Conservation (phyloP, 345 rosid species). For the Eutrema heterophyllum region DNA sequence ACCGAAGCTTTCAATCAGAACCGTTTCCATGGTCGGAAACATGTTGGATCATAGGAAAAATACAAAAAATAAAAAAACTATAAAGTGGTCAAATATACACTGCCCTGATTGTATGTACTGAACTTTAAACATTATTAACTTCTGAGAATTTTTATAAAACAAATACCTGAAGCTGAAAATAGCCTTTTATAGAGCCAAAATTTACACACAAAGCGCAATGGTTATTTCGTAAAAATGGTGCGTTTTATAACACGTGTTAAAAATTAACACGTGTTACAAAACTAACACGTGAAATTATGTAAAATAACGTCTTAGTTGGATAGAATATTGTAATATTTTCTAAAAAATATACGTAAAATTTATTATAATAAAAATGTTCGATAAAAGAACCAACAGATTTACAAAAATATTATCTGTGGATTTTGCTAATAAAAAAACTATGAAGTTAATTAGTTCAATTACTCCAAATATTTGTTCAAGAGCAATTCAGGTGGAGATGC, state of each 20-base stretch:
- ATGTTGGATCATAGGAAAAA: not conserved
- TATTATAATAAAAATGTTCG: no score
- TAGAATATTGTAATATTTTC: no score
- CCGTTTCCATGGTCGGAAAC: not conserved
- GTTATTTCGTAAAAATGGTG: no score
- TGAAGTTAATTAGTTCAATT: not conserved
- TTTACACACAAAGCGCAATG: not conserved
- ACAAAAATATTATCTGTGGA: no score
- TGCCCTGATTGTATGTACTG: not conserved
- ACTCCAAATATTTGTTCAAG: not conserved
- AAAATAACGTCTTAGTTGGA: no score
- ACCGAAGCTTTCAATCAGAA: not conserved
- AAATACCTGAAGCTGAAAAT: not conserved
- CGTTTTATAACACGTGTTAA: no score
- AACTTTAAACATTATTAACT: no score
- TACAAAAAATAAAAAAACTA: not conserved
- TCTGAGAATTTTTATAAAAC: not conserved
- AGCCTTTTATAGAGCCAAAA: not conserved
- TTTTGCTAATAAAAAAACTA: not conserved
- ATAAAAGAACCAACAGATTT: no score
- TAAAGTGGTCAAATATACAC: constrained; percentile 3
- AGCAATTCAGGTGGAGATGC: not conserved
- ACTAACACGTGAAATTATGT: no score
- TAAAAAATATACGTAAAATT: no score
- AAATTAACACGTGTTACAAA: no score